Conservation (phyloP, 1,284 basidiomycete genomes). For the Ustilago bromivora region DNA sequence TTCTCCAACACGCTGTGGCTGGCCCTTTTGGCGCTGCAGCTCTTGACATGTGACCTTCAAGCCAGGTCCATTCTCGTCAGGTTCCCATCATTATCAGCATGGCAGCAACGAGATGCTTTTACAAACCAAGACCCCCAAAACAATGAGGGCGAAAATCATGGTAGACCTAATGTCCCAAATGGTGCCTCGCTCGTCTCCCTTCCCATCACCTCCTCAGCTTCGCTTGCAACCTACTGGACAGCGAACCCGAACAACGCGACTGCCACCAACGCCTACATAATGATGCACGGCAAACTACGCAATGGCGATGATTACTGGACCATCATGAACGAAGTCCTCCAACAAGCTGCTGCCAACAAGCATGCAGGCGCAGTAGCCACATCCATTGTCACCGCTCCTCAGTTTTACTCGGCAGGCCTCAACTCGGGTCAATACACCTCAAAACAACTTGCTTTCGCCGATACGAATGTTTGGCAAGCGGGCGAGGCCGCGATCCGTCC, state of each 20-base stretch:
- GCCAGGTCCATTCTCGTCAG: slow-evolving; percentile 8
- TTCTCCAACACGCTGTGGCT: slow-evolving; percentile 21
- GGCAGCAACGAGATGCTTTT: slow-evolving; percentile 36
- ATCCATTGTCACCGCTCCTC: slow-evolving; percentile 59
- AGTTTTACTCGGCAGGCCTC: slow-evolving; percentile 60
- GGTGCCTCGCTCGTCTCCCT: slow-evolving; percentile 54
- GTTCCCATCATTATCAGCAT: neutral
- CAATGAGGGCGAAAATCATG: slow-evolving; percentile 57
- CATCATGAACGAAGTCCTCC: slow-evolving; percentile 57
- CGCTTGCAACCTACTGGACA: slow-evolving; percentile 56
- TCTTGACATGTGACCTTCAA: neutral
- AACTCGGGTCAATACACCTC: slow-evolving; percentile 63
- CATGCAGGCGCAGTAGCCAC: slow-evolving; percentile 32
- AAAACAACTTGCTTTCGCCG: slow-evolving; percentile 56
- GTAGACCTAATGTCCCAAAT: slow-evolving; percentile 29
- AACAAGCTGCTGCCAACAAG: slow-evolving; percentile 42
- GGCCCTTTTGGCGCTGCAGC: slow-evolving; percentile 16
- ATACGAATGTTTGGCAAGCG: slow-evolving; percentile 65
- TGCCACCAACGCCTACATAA: slow-evolving; percentile 59
- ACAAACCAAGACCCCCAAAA: slow-evolving; percentile 29
- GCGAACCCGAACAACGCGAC: slow-evolving; percentile 42
- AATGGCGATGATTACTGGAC: slow-evolving; percentile 62
- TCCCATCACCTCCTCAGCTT: slow-evolving; percentile 31
- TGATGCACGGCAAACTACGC: slow-evolving; percentile 66
- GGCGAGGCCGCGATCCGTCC: slow-evolving; percentile 61